A percentile compares a stretch with the other conserved stretches of the same genome.
Conservation (phyloP, 495 filamentous ascomycete species). For the Hypoxylon cercidicola region DNA sequence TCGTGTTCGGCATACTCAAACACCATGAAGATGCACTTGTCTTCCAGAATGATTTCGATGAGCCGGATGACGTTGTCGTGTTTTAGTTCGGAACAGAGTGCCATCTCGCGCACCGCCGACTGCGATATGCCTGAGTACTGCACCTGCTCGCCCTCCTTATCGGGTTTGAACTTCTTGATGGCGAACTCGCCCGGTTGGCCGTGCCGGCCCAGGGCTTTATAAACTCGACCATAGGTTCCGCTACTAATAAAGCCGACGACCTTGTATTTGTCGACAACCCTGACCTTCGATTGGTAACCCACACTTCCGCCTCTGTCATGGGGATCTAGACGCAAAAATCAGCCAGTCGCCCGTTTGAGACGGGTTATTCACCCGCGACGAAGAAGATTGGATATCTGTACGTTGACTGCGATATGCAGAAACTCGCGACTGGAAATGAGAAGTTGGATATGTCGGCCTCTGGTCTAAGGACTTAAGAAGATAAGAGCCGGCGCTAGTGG, state of each 20-base stretch:
- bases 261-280: constrained; percentile 89
- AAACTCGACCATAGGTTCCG: constrained; percentile 98
- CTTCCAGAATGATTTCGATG: constrained; percentile 95
- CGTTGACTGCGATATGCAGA: constrained; percentile 38
- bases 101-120: constrained; percentile 97
- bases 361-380: constrained; percentile 44
- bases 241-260: constrained; percentile 98
- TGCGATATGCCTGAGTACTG: constrained; percentile 98
- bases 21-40: constrained; percentile 99
- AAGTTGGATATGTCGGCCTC: constrained; percentile 17
- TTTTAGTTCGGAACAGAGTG: constrained; percentile 91
- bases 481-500: constrained; percentile 14
- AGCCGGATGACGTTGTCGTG: constrained; percentile 92
- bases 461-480: constrained; percentile 15
- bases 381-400: constrained; percentile 33
- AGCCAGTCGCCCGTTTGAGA: constrained; percentile 43
- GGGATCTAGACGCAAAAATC: constrained; percentile 51
- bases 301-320: constrained; percentile 58
- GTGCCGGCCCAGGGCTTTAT: constrained; percentile 89
- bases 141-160: constrained; percentile 94
- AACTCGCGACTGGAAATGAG: constrained; percentile 18
- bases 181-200: constrained; percentile 81
- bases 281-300: constrained; percentile 84
- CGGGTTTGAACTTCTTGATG: constrained; percentile 99
- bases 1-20: constrained; percentile 99